Evolutionary conservation across 1,139 yeast genomes (phyloP).

Genomic region (Candida sp.): DNA sequence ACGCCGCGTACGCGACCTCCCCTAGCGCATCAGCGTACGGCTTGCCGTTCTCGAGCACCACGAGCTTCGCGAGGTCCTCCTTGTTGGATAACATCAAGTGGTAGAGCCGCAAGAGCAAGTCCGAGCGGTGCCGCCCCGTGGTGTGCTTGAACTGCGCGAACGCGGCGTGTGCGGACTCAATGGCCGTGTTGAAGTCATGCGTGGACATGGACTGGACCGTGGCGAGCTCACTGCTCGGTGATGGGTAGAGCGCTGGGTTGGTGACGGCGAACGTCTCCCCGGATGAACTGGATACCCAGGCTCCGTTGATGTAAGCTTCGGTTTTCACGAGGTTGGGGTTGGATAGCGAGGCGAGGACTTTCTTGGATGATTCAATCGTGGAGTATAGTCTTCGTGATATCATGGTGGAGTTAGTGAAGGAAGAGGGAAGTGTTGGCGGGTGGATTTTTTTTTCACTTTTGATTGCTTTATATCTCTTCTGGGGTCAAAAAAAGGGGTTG

Average conservation of each 20-base stretch:
- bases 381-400: slow-evolving; percentile 14
- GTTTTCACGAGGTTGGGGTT: slow-evolving; percentile 39
- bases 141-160: slow-evolving; percentile 41
- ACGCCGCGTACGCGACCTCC: slow-evolving; percentile 77
- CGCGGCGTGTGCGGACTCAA: slow-evolving; percentile 39
- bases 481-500: neutral
- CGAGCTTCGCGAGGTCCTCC: slow-evolving; percentile 74
- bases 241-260: slow-evolving; percentile 47
- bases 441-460: neutral
- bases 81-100: slow-evolving; percentile 64
- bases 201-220: slow-evolving; percentile 39
- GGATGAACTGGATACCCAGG: slow-evolving; percentile 37
- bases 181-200: slow-evolving; percentile 42
- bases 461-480: no score
- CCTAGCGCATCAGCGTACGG: slow-evolving; percentile 77
- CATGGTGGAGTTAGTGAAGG: neutral
- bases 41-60: slow-evolving; percentile 87
- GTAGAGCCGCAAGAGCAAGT: slow-evolving; percentile 42
- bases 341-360: slow-evolving; percentile 24
- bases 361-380: slow-evolving; percentile 15
- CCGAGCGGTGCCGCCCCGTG: slow-evolving; percentile 43
- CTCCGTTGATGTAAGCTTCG: slow-evolving; percentile 47
- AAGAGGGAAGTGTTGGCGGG: neutral
- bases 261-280: slow-evolving; percentile 38
- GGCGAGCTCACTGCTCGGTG: slow-evolving; percentile 34